Percentiles rank a stretch among this genome's conserved stretches.
Evolutionary conservation across 768 basidiomycete genomes (phyloP).

Genomic region (Psilocybe tampanensis): DNA sequence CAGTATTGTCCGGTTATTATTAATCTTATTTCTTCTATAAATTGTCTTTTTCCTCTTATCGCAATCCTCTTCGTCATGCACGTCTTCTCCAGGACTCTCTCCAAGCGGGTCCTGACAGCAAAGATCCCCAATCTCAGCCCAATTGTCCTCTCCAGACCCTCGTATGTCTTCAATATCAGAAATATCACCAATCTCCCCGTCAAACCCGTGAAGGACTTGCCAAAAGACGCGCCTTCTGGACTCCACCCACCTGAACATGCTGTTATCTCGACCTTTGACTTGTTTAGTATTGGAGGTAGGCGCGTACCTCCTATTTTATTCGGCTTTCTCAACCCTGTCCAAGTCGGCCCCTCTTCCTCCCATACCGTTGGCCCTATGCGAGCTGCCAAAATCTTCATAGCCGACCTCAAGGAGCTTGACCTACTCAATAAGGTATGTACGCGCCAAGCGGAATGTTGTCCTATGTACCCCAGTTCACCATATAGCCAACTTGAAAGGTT

Average conservation of each 20-base stretch:
- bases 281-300: slow-evolving; percentile 87
- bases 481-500: slow-evolving; percentile 49
- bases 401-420: slow-evolving; percentile 66
- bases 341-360: slow-evolving; percentile 54
- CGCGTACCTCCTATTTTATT: not conserved
- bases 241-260: slow-evolving; percentile 69
- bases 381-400: slow-evolving; percentile 86
- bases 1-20: not conserved
- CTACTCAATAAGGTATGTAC: slow-evolving; percentile 67
- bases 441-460: not conserved
- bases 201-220: not conserved
- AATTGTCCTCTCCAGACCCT: not conserved
- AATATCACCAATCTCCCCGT: not conserved
- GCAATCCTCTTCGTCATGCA: not conserved
- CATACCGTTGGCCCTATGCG: slow-evolving; percentile 74
- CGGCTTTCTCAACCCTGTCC: slow-evolving; percentile 8
- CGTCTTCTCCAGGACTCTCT: not conserved
- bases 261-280: slow-evolving; percentile 91
- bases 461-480: not conserved
- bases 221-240: not conserved
- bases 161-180: not conserved
- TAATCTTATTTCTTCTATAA: too few relatives aligned
- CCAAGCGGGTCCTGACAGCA: not conserved
- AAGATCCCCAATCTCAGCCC: not conserved
- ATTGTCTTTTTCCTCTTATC: too few relatives aligned